A percentile compares a stretch with the other conserved stretches of the same genome.
phyloP scores from a whole-genome alignment of 2,329 filamentous ascomycete species.

The Hypoxylon rubiginosum region DNA sequence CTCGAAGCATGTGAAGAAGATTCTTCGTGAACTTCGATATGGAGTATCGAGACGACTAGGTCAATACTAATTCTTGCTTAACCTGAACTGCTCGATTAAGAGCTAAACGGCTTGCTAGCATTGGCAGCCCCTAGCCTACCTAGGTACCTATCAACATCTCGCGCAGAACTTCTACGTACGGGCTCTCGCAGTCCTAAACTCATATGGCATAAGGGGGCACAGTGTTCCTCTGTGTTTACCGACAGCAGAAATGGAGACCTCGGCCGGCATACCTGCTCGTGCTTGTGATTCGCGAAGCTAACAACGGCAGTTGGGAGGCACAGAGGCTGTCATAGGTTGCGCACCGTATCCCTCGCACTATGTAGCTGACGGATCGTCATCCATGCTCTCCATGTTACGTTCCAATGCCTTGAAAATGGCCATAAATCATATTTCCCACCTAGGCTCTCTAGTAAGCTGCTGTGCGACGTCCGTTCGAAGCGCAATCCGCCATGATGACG shows the following conservation, averaged over 20 bases:
- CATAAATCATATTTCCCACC: neutral
- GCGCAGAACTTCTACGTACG: constrained; percentile 14
- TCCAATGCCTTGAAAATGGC: constrained; percentile 18
- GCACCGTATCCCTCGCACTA: constrained; percentile 37
- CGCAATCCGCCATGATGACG: constrained; percentile 35
- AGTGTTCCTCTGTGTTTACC: constrained; percentile 26
- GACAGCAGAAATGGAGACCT: constrained; percentile 33
- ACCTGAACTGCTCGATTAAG: neutral
- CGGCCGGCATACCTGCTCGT: constrained; percentile 24
- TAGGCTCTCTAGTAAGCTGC: constrained; percentile 37
- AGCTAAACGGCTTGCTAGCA: neutral
- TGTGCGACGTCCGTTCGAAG: constrained; percentile 33
- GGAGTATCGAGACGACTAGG: constrained; percentile 2
- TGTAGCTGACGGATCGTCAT: constrained; percentile 34
- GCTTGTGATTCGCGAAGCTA: constrained; percentile 35
- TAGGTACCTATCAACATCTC: constrained; percentile 15
- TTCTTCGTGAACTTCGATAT: constrained; percentile 5
- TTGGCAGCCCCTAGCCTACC: neutral
- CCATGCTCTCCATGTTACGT: constrained; percentile 40
- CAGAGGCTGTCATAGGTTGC: constrained; percentile 12
- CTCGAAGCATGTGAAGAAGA: neutral
- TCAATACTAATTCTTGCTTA: neutral
- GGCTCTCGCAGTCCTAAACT: constrained; percentile 14
- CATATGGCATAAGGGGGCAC: constrained; percentile 13
- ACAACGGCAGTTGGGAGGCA: constrained; percentile 32